Evolutionary conservation across 768 basidiomycete species (phyloP).

Genomic region (Wakefieldia striispora): DNA sequence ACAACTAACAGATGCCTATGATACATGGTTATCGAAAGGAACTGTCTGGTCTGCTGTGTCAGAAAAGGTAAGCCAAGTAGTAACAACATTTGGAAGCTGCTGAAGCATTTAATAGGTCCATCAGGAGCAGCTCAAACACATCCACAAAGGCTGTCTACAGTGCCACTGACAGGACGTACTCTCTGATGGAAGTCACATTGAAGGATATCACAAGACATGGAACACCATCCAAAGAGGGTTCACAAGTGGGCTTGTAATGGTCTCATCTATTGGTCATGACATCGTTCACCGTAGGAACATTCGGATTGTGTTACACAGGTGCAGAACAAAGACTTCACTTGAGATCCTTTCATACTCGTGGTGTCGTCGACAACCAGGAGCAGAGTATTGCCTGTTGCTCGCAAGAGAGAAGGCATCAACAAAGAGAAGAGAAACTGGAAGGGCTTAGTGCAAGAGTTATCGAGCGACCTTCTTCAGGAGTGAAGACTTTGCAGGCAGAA

Average conservation of each 20-base stretch:
- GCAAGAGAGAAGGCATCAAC: no score
- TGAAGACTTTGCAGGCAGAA: no score
- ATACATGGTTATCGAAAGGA: constrained; percentile 12
- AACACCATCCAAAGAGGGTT: constrained; percentile 19
- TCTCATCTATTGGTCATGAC: constrained; percentile 18
- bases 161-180: constrained; percentile 18
- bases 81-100: no score
- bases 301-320: constrained; percentile 7
- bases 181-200: constrained; percentile 28
- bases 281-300: constrained; percentile 23
- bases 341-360: no score
- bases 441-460: no score
- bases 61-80: constrained; percentile 5
- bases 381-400: no score
- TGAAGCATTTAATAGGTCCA: constrained; percentile 4
- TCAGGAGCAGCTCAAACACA: constrained; percentile 26
- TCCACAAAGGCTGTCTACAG: constrained; percentile 26
- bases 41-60: constrained; percentile 20
- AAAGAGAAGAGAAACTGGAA: no score
- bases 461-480: no score
- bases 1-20: constrained; percentile 5
- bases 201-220: constrained; percentile 31
- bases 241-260: constrained; percentile 22
- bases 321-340: no score
- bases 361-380: no score